Evolutionary conservation across 495 filamentous ascomycete species (phyloP), one percentile per base, ranked within the genome.

Genomic region (Talaromyces nanjingensis): DNA sequence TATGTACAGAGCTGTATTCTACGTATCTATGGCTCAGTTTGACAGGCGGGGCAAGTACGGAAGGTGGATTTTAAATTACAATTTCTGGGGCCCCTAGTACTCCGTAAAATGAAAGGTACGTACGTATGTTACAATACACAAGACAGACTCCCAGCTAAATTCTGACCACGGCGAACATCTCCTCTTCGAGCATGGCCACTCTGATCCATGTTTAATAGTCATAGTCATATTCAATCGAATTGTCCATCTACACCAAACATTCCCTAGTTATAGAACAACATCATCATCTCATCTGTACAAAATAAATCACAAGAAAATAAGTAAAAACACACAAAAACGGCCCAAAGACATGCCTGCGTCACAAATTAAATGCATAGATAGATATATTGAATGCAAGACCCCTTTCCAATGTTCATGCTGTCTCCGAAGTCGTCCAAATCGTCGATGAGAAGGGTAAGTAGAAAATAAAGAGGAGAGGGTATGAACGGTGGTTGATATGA

Each of bases 301-400:
- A 25, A 29, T 55, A 55, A 55, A 29, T 55, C 52, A 27, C 52
- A 55, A 55, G n/a, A 55, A 55, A n/a, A 55, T n/a, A 6, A 55
- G 27, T 27, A 27, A 27, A 27, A 27, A 3, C 3, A 27, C 27
- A 27, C 27, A 27, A 29, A 27, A 55, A 29, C 12, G 18, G 18
- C 45, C 45, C 45, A 55, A 24, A 55, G 24, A 55, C 24, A 55
- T 53, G 18, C 37, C 37, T 42, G 14, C 14, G 37, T 42, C 37
- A 42, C 14, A 16, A 16, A 42, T 16, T 42, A 49, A 47, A 49
- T 49, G 45, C 45, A 49, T 20, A 49, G 22, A 55, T 25, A 14
- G 25, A 27, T 16, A 55, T 55, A 29, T 55, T 16, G 24, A 55
- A 55, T 55, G 12, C 25, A 55, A 55, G 25, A 31, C 11, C 20